Percentiles rank a stretch among this genome's conserved stretches.
These are phyloP conservation scores for Copromyces sp. DNA, from an alignment of 495 filamentous ascomycete species.

Conservation along the genomic window DNA sequence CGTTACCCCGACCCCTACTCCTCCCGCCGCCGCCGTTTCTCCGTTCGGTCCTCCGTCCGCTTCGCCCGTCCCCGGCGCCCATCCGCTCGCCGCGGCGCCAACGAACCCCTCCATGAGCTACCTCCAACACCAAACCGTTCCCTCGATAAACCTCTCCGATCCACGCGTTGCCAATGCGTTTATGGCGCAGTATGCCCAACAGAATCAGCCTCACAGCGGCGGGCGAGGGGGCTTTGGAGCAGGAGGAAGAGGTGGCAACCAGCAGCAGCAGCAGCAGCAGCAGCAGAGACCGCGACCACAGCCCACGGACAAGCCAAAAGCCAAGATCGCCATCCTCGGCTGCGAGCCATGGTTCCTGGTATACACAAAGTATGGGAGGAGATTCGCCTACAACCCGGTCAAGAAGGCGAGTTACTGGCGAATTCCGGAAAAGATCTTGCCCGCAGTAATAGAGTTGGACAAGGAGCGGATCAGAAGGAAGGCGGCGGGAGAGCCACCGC, in stretches of 20 bases:
- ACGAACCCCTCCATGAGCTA: slow-evolving; percentile 28
- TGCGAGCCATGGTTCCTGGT: slow-evolving; percentile 88
- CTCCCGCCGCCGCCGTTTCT: not conserved
- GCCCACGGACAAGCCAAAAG: slow-evolving; percentile 69
- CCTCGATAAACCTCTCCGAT: slow-evolving; percentile 34
- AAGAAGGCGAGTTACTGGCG: slow-evolving; percentile 89
- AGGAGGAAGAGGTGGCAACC: slow-evolving; percentile 39
- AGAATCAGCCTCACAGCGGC: slow-evolving; percentile 10
- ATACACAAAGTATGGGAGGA: slow-evolving; percentile 74
- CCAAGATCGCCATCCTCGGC: slow-evolving; percentile 66
- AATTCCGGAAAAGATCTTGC: slow-evolving; percentile 73
- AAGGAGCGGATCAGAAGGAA: slow-evolving; percentile 43
- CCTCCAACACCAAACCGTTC: slow-evolving; percentile 35
- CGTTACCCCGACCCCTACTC: slow-evolving; percentile 20
- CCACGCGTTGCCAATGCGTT: slow-evolving; percentile 35
- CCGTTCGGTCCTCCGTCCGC: slow-evolving; percentile 1
- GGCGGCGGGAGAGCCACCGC: slow-evolving; percentile 18
- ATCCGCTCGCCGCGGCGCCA: slow-evolving; percentile 3
- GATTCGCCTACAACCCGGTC: slow-evolving; percentile 77
- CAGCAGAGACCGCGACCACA: slow-evolving; percentile 49
- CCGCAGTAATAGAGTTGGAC: slow-evolving; percentile 66
- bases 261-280: slow-evolving; percentile 44
- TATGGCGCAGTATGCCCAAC: slow-evolving; percentile 33
- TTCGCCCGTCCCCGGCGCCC: not conserved
- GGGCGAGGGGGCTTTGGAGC: slow-evolving; percentile 27